These are phyloP conservation scores for Fraxinus sp. DNA, from an alignment of 305 asterid genomes.

Conservation along the genomic window DNA sequence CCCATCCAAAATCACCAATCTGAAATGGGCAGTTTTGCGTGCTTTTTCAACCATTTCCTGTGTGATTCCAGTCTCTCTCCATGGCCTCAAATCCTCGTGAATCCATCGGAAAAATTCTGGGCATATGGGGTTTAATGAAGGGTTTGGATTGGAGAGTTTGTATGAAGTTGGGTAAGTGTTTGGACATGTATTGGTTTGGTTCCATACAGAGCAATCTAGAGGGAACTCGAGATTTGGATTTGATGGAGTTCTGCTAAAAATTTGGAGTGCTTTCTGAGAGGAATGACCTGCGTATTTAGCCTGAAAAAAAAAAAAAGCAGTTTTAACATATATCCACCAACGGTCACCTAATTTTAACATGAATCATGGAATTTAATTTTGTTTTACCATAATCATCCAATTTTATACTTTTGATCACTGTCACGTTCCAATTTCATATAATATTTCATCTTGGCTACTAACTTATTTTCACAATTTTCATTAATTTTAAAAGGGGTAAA, in stretches of 20 bases:
- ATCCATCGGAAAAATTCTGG: slow-evolving; percentile 90
- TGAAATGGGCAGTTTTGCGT: slow-evolving; percentile 54
- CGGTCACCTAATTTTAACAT: too few species aligned
- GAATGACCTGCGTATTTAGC: slow-evolving; percentile 32
- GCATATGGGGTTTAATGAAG: slow-evolving; percentile 39
- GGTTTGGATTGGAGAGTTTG: slow-evolving; percentile 2
- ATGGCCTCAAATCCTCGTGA: slow-evolving; percentile 71
- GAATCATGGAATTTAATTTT: too few species aligned
- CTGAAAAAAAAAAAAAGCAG: slow-evolving; percentile 27
- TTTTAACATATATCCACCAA: background rate
- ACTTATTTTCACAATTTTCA: too few species aligned
- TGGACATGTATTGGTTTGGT: slow-evolving; percentile 51
- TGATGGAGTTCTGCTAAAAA: background rate
- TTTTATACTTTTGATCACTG: too few species aligned
- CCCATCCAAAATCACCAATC: slow-evolving; percentile 59
- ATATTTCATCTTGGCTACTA: too few species aligned
- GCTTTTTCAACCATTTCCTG: slow-evolving; percentile 55
- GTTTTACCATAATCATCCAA: too few species aligned
- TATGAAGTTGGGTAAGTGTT: slow-evolving; percentile 38
- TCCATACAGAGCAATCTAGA: slow-evolving; percentile 64
- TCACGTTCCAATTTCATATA: too few species aligned
- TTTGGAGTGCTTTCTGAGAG: slow-evolving; percentile 21
- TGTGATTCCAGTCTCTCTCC: slow-evolving; percentile 66
- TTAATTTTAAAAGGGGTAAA: too few species aligned
- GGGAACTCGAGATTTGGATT: slow-evolving; percentile 32